Conservation (phyloP, 768 basidiomycete species). For the Xerocomellus amylosporus region DNA sequence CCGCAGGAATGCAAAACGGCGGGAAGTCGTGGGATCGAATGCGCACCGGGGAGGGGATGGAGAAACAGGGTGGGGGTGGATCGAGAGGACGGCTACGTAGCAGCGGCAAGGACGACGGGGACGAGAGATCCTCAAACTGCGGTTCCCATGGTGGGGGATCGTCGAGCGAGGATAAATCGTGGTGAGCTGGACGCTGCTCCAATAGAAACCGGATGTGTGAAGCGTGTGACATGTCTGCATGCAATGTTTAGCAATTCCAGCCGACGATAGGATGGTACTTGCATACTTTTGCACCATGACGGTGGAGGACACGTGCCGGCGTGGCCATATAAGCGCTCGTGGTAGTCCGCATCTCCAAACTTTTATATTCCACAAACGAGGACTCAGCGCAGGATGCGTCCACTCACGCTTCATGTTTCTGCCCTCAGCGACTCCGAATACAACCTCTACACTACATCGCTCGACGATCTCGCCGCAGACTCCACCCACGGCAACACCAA, state of each 20-base stretch:
- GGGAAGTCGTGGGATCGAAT: conserved; percentile 28
- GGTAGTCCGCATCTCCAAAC: neutral
- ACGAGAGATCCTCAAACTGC: conserved; percentile 23
- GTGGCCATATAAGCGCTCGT: neutral
- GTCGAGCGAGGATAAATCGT: neutral
- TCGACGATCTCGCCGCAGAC: conserved; percentile 49
- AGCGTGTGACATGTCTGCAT: conserved; percentile 9
- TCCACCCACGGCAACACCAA: conserved; percentile 24
- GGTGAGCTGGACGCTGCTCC: neutral
- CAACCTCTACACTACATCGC: conserved; percentile 57
- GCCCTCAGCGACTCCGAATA: conserved; percentile 77
- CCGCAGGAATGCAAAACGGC: conserved; percentile 24
- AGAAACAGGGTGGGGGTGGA: conserved; percentile 32
- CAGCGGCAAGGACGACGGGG: neutral
- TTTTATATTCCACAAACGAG: neutral
- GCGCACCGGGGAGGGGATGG: conserved; percentile 26
- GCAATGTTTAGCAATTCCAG: neutral
- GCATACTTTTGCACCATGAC: conserved; percentile 3
- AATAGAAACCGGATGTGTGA: neutral
- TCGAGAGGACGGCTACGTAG: conserved; percentile 24
- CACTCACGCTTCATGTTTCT: conserved; percentile 66
- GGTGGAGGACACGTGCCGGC: conserved; percentile 9
- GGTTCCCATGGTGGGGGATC: conserved; percentile 31
- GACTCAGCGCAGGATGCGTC: conserved; percentile 44
- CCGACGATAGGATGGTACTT: neutral